Percentiles rank a stretch among this genome's conserved stretches.
Evolutionary conservation across 225 moss, liverwort and hornwort species (phyloP).

Genomic region (Straminergon stramineum): DNA sequence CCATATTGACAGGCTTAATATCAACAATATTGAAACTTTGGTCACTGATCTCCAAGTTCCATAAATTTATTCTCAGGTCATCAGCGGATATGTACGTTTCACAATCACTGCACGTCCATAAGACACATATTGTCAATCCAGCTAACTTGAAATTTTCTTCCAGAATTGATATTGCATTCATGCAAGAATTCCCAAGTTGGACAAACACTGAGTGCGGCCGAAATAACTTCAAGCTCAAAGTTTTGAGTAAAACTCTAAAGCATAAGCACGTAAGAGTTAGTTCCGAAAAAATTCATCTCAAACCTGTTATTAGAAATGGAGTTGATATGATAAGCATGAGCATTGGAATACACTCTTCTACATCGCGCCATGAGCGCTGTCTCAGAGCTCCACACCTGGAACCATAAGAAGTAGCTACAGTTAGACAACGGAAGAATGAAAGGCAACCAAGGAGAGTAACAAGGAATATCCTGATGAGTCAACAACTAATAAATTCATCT

Average conservation of each 20-base stretch:
- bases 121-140: not conserved
- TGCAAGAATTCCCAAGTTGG: not conserved
- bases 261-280: not conserved
- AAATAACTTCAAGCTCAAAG: not conserved
- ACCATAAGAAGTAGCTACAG: not conserved
- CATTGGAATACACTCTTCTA: slow-evolving; percentile 98
- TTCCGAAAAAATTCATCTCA: not conserved
- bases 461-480: not conserved
- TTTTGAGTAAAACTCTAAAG: not conserved
- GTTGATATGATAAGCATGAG: slow-evolving; percentile 96
- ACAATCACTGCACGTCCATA: slow-evolving; percentile 55
- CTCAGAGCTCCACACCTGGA: slow-evolving; percentile 91
- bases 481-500: not conserved
- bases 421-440: not conserved
- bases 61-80: slow-evolving; percentile 94
- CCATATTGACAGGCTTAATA: slow-evolving; percentile 99
- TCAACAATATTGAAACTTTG: slow-evolving; percentile 99
- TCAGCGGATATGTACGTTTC: slow-evolving; percentile 99
- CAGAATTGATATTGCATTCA: not conserved
- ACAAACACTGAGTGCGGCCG: not conserved
- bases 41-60: slow-evolving; percentile 99
- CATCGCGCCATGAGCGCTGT: slow-evolving; percentile 93
- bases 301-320: slow-evolving; percentile 98
- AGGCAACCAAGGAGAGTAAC: not conserved
- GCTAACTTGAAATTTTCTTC: not conserved